These are phyloP conservation scores for Neurospora sp. DNA, from an alignment of 495 filamentous ascomycete genomes.

Conservation along the genomic window DNA sequence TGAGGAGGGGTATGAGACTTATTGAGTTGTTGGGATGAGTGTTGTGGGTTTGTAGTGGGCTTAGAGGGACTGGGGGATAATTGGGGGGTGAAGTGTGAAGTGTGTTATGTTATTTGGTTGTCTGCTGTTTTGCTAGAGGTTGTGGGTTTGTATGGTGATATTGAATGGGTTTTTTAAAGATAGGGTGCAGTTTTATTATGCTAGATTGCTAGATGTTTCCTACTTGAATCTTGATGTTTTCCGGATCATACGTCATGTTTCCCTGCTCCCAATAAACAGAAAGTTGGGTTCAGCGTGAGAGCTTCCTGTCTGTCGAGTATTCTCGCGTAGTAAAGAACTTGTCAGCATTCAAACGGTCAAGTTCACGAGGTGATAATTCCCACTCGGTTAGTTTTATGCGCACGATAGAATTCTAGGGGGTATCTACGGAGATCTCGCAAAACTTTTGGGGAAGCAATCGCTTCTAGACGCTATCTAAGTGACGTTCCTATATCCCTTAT, in stretches of 20 bases:
- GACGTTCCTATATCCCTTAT: background rate
- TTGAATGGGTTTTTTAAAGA: too few species aligned
- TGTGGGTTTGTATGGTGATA: background rate
- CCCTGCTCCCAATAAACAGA: too few species aligned
- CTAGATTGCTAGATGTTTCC: background rate
- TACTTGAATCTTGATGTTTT: background rate
- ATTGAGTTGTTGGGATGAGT: background rate
- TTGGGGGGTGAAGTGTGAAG: background rate
- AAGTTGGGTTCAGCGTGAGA: too few species aligned
- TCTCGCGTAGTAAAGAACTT: background rate
- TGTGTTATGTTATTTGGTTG: background rate
- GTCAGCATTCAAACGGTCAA: background rate
- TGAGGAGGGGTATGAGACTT: background rate
- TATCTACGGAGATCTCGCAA: background rate
- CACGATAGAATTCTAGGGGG: background rate
- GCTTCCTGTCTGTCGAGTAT: background rate
- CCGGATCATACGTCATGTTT: too few species aligned
- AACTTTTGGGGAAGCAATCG: background rate
- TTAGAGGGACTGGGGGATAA: background rate
- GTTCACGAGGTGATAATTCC: background rate
- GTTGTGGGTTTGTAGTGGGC: background rate
- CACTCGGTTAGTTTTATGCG: background rate
- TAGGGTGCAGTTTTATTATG: background rate
- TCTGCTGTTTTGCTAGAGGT: background rate
- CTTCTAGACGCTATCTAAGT: background rate